phyloP scores from a whole-genome alignment of 352 stramenopile species.

The Bremia lactucae region DNA sequence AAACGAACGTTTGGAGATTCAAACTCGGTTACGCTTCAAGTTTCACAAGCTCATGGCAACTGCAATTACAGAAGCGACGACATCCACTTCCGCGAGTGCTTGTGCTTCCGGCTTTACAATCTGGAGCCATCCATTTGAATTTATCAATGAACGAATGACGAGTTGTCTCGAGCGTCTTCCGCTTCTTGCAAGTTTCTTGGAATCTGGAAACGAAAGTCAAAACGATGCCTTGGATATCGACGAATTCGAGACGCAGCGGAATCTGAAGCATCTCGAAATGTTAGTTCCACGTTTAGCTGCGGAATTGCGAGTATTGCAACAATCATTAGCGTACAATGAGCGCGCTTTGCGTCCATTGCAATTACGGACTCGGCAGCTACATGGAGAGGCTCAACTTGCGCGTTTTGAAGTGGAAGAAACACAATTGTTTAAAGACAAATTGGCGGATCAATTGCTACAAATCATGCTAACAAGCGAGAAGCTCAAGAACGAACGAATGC shows the following conservation, averaged over 20 bases:
- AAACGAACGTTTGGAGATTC: constrained; percentile 42
- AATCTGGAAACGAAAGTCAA: constrained; percentile 14
- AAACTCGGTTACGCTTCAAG: constrained; percentile 27
- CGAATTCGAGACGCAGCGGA: constrained; percentile 34
- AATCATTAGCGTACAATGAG: constrained; percentile 35
- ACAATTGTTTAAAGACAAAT: constrained; percentile 60
- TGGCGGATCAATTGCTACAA: constrained; percentile 69
- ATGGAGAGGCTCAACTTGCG: constrained; percentile 42
- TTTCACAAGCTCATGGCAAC: constrained; percentile 34
- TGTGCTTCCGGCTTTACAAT: constrained; percentile 11
- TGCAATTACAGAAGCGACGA: constrained; percentile 41
- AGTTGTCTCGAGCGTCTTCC: constrained; percentile 51
- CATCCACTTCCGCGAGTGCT: constrained; percentile 17
- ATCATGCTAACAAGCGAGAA: constrained; percentile 54
- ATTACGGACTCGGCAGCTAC: constrained; percentile 24
- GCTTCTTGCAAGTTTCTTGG: constrained; percentile 14
- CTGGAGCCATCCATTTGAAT: constrained; percentile 41
- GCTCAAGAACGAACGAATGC: constrained; percentile 65
- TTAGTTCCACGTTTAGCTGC: constrained; percentile 45
- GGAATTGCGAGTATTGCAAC: constrained; percentile 37
- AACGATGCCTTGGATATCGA: constrained; percentile 21
- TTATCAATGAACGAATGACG: constrained; percentile 47
- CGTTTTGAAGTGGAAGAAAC: constrained; percentile 60
- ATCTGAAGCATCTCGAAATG: constrained; percentile 50
- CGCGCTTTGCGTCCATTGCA: constrained; percentile 26